Evolutionary conservation across 2,329 filamentous ascomycete genomes (phyloP).

Genomic region (Pseudogymnoascus verrucosus): DNA sequence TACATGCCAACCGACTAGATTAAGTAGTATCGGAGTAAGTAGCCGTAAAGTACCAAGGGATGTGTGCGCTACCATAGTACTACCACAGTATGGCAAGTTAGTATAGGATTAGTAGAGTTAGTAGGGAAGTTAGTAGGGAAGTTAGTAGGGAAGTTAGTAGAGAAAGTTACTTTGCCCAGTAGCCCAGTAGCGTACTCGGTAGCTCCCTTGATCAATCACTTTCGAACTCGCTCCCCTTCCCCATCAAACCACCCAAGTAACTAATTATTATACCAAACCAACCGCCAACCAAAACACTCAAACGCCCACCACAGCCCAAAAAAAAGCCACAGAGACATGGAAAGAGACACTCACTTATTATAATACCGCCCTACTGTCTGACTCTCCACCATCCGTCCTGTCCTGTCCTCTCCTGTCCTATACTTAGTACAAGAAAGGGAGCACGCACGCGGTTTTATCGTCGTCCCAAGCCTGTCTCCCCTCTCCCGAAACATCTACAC

Average conservation of each 20-base stretch:
- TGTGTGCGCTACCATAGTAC: background rate
- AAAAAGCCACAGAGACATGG: constrained; percentile 8
- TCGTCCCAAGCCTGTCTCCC: background rate
- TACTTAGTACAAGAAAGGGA: background rate
- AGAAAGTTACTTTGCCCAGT: background rate
- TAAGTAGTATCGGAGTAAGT: background rate
- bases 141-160: no score
- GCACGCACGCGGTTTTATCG: constrained; percentile 6
- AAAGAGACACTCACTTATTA: background rate
- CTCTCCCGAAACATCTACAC: constrained; percentile 8
- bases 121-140: no score
- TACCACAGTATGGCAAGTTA: no score
- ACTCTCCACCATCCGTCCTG: background rate
- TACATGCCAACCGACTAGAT: background rate
- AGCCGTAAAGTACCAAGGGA: constrained; percentile 1
- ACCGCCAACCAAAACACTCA: background rate
- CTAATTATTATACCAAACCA: background rate
- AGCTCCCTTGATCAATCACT: constrained; percentile 7
- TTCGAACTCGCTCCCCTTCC: background rate
- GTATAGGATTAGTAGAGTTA: no score
- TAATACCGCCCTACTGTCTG: background rate
- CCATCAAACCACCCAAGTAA: background rate
- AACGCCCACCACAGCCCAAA: background rate
- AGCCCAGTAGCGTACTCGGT: background rate
- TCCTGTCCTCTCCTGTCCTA: background rate